Base-by-base conservation (phyloP, 2,329 filamentous ascomycete genomes). In the Polytolypa hystricis region DNA sequence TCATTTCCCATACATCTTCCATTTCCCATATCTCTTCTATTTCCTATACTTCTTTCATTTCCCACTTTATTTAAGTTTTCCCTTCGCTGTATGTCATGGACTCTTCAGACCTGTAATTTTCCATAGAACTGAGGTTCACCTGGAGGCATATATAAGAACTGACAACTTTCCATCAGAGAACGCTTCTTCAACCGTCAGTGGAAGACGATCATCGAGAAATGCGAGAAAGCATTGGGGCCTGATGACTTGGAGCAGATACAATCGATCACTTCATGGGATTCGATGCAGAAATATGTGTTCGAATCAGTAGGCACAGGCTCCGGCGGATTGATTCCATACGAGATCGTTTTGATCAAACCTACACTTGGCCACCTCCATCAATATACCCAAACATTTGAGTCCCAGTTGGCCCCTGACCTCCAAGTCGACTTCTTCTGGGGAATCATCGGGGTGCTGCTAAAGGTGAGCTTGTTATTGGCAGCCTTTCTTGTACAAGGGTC, bases 21-120 rank as follows among this genome's bases (percentile, higher is more conserved):
- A 44, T 40, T 26, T 39, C 30, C 34, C 30, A 21, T 36, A 21
- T 25, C 28, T 20, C 39, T 30, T 40, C 27, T 35, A 32, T 44
- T 43, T 18, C 15, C 28, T 33, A 39, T 41, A 25, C 23, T 35
- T 34, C 38, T 25, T 23, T 31, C 12, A 12, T 42, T n/a, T 12
- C 29, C 27, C 21, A 30, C 30, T 29, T 14, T 33, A 32, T 35
- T 36, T 35, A 6, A 12, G 33, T 38, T 33, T 32, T 37, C 21
- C 32, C 33, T 33, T 35, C 17, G 20, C 21, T 25, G n/a, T 25
- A 25, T n/a, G n/a, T n/a, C 7, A 25, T 25, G 21, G 21, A 25
- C 21, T 25, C 21, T n/a, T 25, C 21, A n/a, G 21, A 25, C n/a
- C 21, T 25, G 21, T 25, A 25, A 25, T 7, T n/a, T 25, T 7